Percentiles rank a stretch among this genome's conserved stretches.
Conservation (phyloP, 1,284 basidiomycete species). For the Pyrrhoderma lamaoense region DNA sequence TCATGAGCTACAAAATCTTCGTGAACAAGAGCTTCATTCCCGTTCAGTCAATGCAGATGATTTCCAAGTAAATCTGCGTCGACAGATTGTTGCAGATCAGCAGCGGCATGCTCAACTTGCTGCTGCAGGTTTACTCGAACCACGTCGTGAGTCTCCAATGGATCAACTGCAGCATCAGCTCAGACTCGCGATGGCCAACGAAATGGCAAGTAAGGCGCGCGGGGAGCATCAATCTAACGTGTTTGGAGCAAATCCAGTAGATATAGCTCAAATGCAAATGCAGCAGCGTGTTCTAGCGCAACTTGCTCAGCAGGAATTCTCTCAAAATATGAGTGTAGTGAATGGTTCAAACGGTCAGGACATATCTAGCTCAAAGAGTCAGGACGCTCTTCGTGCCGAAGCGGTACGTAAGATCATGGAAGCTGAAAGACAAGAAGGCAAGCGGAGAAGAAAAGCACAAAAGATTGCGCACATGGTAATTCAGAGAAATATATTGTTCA, state of each 20-base stretch:
- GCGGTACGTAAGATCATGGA: constrained; percentile 84
- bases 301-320: constrained; percentile 60
- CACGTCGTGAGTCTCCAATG: constrained; percentile 15
- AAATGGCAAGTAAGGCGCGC: constrained; percentile 13
- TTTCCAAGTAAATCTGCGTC: constrained; percentile 8
- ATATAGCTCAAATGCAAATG: constrained; percentile 51
- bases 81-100: constrained; percentile 15
- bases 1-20: not conserved
- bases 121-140: constrained; percentile 38
- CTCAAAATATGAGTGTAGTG: constrained; percentile 44
- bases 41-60: constrained; percentile 7
- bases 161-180: constrained; percentile 13
- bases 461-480: constrained; percentile 87
- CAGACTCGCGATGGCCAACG: constrained; percentile 10
- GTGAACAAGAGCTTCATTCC: constrained; percentile 5
- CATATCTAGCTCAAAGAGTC: constrained; percentile 29
- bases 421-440: constrained; percentile 80
- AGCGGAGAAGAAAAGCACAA: constrained; percentile 67
- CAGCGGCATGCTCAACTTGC: constrained; percentile 28
- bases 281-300: constrained; percentile 67
- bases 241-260: constrained; percentile 12
- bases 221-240: constrained; percentile 4
- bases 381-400: constrained; percentile 63
- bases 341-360: constrained; percentile 23
- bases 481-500: too few species aligned